Conservation (phyloP, 2,329 filamentous ascomycete genomes). For the Periconia digitata region DNA sequence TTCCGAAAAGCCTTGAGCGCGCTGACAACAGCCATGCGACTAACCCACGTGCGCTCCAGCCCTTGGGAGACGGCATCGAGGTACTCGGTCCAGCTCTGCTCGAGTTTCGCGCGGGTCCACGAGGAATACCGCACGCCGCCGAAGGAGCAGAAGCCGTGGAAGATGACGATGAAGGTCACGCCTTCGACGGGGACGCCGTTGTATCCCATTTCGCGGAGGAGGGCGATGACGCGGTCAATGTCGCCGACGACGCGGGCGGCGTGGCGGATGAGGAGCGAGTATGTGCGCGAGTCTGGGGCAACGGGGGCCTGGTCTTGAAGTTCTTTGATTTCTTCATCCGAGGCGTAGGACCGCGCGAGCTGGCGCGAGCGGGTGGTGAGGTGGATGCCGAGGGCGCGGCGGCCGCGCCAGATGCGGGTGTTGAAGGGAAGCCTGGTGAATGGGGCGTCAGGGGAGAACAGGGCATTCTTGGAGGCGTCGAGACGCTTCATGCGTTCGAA, state of each 20-base stretch:
- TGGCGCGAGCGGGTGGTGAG: conserved; percentile 50
- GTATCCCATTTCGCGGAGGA: conserved; percentile 78
- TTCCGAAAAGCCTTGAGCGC: conserved; percentile 61
- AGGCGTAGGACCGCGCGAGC: conserved; percentile 38
- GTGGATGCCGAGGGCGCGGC: conserved; percentile 48
- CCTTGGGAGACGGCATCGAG: conserved; percentile 19
- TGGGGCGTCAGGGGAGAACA: conserved; percentile 24
- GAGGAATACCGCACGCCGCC: conserved; percentile 66
- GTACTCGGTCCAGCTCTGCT: conserved; percentile 41
- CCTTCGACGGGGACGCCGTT: conserved; percentile 69
- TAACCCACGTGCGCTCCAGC: conserved; percentile 31
- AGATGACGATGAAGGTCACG: conserved; percentile 75
- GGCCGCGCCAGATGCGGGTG: conserved; percentile 45
- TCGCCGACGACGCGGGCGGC: conserved; percentile 70
- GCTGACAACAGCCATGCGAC: conserved; percentile 24
- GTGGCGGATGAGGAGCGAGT: conserved; percentile 75
- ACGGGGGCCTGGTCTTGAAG: conserved; percentile 69
- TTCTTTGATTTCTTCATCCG: conserved; percentile 56
- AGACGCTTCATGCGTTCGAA: conserved; percentile 81
- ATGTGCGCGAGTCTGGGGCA: conserved; percentile 76
- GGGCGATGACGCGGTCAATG: conserved; percentile 67
- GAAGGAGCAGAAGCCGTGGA: conserved; percentile 78
- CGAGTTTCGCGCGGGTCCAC: conserved; percentile 73
- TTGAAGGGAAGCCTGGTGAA: conserved; percentile 12
- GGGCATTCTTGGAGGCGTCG: conserved; percentile 43